Percentiles rank a stretch among this genome's conserved stretches.
These are phyloP conservation scores for Aureobasidium sp. DNA, from an alignment of 2,329 filamentous ascomycete species.

Conservation along the genomic window DNA sequence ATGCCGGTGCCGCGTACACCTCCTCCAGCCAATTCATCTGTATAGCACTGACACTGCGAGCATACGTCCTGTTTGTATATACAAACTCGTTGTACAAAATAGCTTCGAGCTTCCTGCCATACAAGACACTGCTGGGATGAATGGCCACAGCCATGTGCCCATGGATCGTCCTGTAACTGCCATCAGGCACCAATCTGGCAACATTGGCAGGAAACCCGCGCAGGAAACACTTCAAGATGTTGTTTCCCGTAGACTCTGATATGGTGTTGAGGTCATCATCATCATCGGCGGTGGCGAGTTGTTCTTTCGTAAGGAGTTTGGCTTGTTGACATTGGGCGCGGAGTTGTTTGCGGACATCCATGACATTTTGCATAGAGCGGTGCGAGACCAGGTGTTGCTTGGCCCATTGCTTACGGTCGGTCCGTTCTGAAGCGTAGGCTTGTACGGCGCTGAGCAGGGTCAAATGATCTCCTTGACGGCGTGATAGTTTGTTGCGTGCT, in stretches of 20 bases:
- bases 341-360: constrained; percentile 58
- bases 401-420: constrained; percentile 53
- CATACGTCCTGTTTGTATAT: constrained; percentile 56
- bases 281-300: constrained; percentile 15
- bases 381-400: constrained; percentile 51
- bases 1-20: constrained; percentile 23
- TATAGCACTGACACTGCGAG: constrained; percentile 52
- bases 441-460: constrained; percentile 53
- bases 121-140: constrained; percentile 52
- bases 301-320: constrained; percentile 22
- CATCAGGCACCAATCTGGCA: constrained; percentile 50
- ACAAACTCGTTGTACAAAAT: constrained; percentile 59
- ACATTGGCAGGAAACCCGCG: constrained; percentile 52
- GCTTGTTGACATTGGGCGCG: constrained; percentile 44
- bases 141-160: constrained; percentile 55
- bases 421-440: constrained; percentile 48
- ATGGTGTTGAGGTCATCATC: constrained; percentile 11
- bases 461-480: constrained; percentile 55
- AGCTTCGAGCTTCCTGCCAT: constrained; percentile 51
- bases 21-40: constrained; percentile 55
- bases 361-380: constrained; percentile 56
- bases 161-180: constrained; percentile 51
- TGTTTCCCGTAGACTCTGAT: constrained; percentile 36
- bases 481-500: constrained; percentile 47
- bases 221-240: constrained; percentile 50